A percentile compares a stretch with the other conserved stretches of the same genome.
These are phyloP conservation scores for Sanghuangporus sanghuang DNA, from an alignment of 1,284 basidiomycete genomes.

Conservation along the genomic window DNA sequence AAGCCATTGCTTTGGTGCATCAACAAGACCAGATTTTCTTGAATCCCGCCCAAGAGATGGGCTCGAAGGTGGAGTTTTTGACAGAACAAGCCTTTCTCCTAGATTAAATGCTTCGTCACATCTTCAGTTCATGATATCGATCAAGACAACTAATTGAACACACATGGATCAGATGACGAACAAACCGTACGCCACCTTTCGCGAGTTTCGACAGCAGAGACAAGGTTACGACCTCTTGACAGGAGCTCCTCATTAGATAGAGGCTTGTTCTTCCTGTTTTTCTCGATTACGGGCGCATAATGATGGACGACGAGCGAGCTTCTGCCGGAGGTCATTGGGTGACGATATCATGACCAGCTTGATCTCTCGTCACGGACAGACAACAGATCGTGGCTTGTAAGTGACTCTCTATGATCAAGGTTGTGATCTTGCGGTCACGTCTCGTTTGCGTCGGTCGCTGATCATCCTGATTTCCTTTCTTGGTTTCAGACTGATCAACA, in stretches of 20 bases:
- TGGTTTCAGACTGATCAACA: neutral
- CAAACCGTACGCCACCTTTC: constrained; percentile 4
- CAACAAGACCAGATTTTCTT: neutral
- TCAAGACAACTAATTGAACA: neutral
- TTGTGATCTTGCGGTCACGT: no score
- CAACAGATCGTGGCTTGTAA: neutral
- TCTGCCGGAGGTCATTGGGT: constrained; percentile 1
- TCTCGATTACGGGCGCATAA: neutral
- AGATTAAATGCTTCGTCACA: neutral
- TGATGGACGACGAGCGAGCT: constrained; percentile 7
- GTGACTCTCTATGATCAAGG: neutral
- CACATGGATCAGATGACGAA: neutral
- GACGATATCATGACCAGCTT: constrained; percentile 6
- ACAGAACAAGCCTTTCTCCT: neutral
- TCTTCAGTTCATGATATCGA: neutral
- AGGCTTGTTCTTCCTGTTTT: neutral
- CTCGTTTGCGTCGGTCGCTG: neutral
- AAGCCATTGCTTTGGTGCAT: constrained; percentile 32
- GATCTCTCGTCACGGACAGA: neutral
- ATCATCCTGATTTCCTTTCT: neutral
- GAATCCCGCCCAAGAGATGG: neutral
- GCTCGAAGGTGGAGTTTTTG: neutral
- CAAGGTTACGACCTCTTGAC: neutral
- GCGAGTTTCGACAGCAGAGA: neutral
- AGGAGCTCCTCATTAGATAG: constrained; percentile 8